phyloP scores from a whole-genome alignment of 1,139 yeast species.

The Eremothecium coryli region DNA sequence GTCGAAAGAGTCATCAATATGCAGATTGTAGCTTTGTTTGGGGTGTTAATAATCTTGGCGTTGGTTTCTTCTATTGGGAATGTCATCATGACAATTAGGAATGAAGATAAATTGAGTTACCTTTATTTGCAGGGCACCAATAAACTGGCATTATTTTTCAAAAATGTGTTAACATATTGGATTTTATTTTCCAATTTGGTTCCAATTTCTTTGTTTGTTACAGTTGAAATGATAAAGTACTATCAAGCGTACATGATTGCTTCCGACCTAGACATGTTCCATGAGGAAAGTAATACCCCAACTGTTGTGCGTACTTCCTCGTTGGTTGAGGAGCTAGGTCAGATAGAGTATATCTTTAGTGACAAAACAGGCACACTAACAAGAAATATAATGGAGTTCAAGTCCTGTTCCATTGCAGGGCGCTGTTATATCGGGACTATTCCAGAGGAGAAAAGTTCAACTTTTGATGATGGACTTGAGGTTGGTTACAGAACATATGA shows the following conservation, averaged over 20 bases:
- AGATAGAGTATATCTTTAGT: slow-evolving; percentile 87
- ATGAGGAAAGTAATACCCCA: slow-evolving; percentile 82
- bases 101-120: slow-evolving; percentile 48
- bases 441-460: slow-evolving; percentile 82
- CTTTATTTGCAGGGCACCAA: slow-evolving; percentile 62
- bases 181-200: slow-evolving; percentile 89
- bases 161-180: slow-evolving; percentile 89
- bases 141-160: slow-evolving; percentile 64
- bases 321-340: slow-evolving; percentile 92
- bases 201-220: slow-evolving; percentile 89
- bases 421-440: slow-evolving; percentile 78
- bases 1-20: slow-evolving; percentile 91
- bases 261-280: slow-evolving; percentile 88
- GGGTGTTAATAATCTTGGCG: slow-evolving; percentile 64
- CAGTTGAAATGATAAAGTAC: slow-evolving; percentile 90
- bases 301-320: slow-evolving; percentile 93
- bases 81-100: slow-evolving; percentile 59
- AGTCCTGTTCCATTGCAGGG: slow-evolving; percentile 91
- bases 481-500: slow-evolving; percentile 71
- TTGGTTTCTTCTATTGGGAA: slow-evolving; percentile 82
- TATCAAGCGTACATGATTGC: slow-evolving; percentile 92
- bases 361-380: slow-evolving; percentile 96
- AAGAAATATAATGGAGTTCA: slow-evolving; percentile 91
- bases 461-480: slow-evolving; percentile 68
- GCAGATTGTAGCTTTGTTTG: slow-evolving; percentile 82